Conservation (phyloP, 768 basidiomycete species). For the Pleurotus platypus region DNA sequence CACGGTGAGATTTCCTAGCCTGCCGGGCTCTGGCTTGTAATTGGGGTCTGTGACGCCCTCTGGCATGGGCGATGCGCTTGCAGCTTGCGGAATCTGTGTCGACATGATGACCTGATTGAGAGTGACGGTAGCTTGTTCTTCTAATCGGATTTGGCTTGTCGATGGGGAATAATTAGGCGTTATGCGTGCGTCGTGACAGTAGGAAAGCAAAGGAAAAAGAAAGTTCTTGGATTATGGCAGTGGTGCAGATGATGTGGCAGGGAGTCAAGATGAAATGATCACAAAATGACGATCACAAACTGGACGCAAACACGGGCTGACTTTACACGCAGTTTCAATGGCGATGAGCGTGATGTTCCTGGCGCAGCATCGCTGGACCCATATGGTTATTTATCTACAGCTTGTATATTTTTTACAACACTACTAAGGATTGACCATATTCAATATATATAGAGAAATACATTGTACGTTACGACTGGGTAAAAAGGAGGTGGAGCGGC, state of each 20-base stretch:
- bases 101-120: not conserved
- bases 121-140: not conserved
- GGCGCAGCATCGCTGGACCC: not conserved
- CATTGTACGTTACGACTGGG: not conserved
- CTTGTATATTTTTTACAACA: not conserved
- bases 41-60: slow-evolving; percentile 58
- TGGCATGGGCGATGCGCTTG: slow-evolving; percentile 54
- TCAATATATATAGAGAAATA: not conserved
- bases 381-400: not conserved
- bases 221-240: not conserved
- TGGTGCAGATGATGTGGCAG: slow-evolving; percentile 1
- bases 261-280: not conserved
- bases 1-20: slow-evolving; percentile 73
- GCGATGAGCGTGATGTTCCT: too few species aligned
- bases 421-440: too few species aligned
- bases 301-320: too few species aligned
- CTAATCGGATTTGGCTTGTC: slow-evolving; percentile 3
- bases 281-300: not conserved
- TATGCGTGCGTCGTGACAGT: not conserved
- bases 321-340: too few species aligned
- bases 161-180: not conserved
- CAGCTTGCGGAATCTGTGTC: slow-evolving; percentile 23
- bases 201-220: not conserved
- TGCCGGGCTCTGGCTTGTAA: slow-evolving; percentile 67
- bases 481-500: not conserved